Conservation (phyloP, 768 basidiomycete genomes). For the Naganishia friedmannii region DNA sequence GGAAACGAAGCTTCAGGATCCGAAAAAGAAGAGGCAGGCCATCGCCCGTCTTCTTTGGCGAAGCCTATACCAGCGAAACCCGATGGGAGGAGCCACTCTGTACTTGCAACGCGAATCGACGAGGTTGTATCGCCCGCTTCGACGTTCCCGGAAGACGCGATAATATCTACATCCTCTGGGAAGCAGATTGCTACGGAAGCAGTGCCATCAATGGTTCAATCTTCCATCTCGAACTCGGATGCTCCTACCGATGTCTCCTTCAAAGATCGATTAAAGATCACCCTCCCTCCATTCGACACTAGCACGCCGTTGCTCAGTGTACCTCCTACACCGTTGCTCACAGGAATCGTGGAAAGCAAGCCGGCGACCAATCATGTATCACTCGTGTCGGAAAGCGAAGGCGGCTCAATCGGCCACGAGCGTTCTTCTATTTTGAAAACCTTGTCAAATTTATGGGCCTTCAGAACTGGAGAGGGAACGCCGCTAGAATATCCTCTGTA, state of each 20-base stretch:
- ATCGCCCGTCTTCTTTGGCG: neutral
- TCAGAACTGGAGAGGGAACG: constrained; percentile 57
- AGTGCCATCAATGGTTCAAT: neutral
- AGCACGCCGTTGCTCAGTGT: constrained; percentile 50
- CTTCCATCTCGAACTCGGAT: constrained; percentile 40
- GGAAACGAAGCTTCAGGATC: constrained; percentile 45
- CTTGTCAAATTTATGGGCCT: constrained; percentile 75
- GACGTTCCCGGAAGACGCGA: neutral
- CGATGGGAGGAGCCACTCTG: neutral
- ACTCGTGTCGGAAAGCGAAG: constrained; percentile 53
- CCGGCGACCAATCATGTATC: constrained; percentile 40
- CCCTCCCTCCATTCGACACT: constrained; percentile 51
- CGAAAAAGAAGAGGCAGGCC: constrained; percentile 22
- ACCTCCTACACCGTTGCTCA: constrained; percentile 47
- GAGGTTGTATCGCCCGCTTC: neutral
- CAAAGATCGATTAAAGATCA: constrained; percentile 49
- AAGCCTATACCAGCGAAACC: neutral
- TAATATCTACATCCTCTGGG: neutral
- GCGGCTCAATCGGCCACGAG: constrained; percentile 59
- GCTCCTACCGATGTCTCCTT: constrained; percentile 46
- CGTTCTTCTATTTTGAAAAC: constrained; percentile 76
- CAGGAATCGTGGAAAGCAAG: constrained; percentile 38
- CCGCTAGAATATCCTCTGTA: constrained; percentile 60
- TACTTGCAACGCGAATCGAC: neutral
- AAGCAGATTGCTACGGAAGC: neutral